Conservation (phyloP, 2,329 filamentous ascomycete genomes). For the Ascochyta viciae-villosae region DNA sequence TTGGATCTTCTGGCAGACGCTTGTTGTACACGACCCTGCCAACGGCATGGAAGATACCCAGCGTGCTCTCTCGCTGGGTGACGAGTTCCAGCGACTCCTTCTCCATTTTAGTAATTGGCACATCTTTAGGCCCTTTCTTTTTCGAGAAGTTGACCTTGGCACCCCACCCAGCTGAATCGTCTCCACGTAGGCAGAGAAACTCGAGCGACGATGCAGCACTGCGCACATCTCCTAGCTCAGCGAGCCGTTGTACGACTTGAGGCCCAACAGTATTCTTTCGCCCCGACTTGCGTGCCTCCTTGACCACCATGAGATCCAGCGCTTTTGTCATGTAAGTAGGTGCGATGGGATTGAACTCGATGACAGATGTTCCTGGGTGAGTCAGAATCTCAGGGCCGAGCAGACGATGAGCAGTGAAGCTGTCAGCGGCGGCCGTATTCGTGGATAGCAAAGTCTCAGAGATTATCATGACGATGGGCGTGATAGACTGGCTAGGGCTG, state of each 20-base stretch:
- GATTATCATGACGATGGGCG: conserved; percentile 84
- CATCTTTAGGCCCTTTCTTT: conserved; percentile 62
- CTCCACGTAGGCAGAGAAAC: conserved; percentile 86
- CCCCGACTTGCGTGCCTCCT: conserved; percentile 82
- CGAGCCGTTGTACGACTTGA: conserved; percentile 76
- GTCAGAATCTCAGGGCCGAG: conserved; percentile 85
- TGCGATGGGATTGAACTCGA: conserved; percentile 94
- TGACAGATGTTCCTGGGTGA: conserved; percentile 77
- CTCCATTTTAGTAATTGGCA: conserved; percentile 76
- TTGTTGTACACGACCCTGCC: conserved; percentile 98
- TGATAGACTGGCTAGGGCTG: conserved; percentile 31
- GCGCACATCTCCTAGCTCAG: conserved; percentile 88
- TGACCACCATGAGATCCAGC: conserved; percentile 79
- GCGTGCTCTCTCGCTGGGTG: conserved; percentile 83
- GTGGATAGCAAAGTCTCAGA: conserved; percentile 90
- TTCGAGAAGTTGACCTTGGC: conserved; percentile 71
- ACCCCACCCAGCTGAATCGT: conserved; percentile 82
- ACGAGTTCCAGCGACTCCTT: conserved; percentile 80
- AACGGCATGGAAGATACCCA: conserved; percentile 95
- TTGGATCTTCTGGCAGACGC: conserved; percentile 61
- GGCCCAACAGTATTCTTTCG: conserved; percentile 78
- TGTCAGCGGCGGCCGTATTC: conserved; percentile 83
- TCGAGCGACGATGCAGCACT: conserved; percentile 92
- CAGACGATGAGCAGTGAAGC: conserved; percentile 88
- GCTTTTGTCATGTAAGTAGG: conserved; percentile 86